Evolutionary conservation across 192 early-diverging fungal genomes (phyloP).

Genomic region (Chytriomyces sp.): DNA sequence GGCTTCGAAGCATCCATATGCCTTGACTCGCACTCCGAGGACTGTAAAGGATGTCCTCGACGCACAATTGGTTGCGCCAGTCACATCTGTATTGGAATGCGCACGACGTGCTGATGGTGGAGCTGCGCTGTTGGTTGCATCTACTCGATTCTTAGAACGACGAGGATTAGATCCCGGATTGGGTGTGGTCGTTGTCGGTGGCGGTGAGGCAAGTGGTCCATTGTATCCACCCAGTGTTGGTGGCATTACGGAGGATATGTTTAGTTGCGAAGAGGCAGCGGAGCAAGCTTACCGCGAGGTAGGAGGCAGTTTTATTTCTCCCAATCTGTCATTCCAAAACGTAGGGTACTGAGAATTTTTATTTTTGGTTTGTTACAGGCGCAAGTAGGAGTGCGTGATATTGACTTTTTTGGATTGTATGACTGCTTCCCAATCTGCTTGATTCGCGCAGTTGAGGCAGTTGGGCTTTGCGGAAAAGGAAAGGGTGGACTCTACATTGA

Average conservation of each 20-base stretch:
- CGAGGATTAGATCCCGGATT: slow-evolving; percentile 33
- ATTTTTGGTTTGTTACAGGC: slow-evolving; percentile 9
- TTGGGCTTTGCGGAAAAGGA: slow-evolving; percentile 52
- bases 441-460: slow-evolving; percentile 53
- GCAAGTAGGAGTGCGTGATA: slow-evolving; percentile 50
- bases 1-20: slow-evolving; percentile 49
- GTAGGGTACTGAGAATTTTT: too few relatives aligned
- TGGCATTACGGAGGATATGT: slow-evolving; percentile 45
- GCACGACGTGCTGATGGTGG: slow-evolving; percentile 52
- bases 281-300: slow-evolving; percentile 46
- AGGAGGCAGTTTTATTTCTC: too few relatives aligned
- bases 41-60: slow-evolving; percentile 42
- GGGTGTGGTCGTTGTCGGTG: slow-evolving; percentile 46
- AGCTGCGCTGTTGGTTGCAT: slow-evolving; percentile 46
- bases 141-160: slow-evolving; percentile 41
- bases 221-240: slow-evolving; percentile 44
- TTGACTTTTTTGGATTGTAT: slow-evolving; percentile 57
- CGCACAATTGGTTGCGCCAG: slow-evolving; percentile 43
- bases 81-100: slow-evolving; percentile 51
- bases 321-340: too few relatives aligned
- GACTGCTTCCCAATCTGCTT: slow-evolving; percentile 58
- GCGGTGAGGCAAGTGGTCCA: slow-evolving; percentile 53
- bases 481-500: slow-evolving; percentile 48
- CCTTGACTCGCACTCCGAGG: slow-evolving; percentile 42
- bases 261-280: slow-evolving; percentile 52